Conservation (phyloP, 148 eudicot species). For the Heliamphora exappendiculata region DNA sequence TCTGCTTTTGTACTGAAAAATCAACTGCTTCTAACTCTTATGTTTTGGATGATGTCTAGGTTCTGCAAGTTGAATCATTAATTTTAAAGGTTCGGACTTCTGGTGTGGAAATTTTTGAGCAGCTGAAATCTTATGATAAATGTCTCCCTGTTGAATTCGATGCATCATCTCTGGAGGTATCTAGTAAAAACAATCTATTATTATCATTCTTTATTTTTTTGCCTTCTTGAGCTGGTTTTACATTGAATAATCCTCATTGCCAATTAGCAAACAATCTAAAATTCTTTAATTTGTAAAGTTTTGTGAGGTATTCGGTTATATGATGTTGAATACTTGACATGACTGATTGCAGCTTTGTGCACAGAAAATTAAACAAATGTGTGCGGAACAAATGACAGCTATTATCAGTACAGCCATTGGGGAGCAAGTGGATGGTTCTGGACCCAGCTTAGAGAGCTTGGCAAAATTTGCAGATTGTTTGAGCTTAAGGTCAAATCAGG, state of each 20-base stretch:
- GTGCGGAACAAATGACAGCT: slow-evolving; percentile 33
- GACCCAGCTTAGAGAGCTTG: slow-evolving; percentile 52
- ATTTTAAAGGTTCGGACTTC: slow-evolving; percentile 40
- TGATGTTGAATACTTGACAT: background rate
- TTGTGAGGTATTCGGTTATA: background rate
- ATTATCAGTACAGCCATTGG: slow-evolving; percentile 51
- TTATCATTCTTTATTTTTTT: background rate
- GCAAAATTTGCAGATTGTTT: slow-evolving; percentile 56
- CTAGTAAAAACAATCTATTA: background rate
- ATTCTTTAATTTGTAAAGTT: background rate
- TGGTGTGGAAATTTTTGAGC: slow-evolving; percentile 49
- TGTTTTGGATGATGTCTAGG: slow-evolving; percentile 40
- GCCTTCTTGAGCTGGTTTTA: slow-evolving; percentile 1
- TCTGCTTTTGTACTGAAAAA: background rate
- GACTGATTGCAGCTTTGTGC: slow-evolving; percentile 34
- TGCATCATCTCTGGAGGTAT: slow-evolving; percentile 73
- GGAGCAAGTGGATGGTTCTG: slow-evolving; percentile 59
- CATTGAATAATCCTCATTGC: background rate
- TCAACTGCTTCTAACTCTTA: background rate
- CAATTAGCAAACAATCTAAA: background rate
- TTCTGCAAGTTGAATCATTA: slow-evolving; percentile 64
- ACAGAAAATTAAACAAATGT: slow-evolving; percentile 52
- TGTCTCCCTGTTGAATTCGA: slow-evolving; percentile 46
- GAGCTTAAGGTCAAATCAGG: slow-evolving; percentile 74
- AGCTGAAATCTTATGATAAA: slow-evolving; percentile 51